phyloP scores from a whole-genome alignment of 2,329 filamentous ascomycete genomes.

The Seiridium unicorne region DNA sequence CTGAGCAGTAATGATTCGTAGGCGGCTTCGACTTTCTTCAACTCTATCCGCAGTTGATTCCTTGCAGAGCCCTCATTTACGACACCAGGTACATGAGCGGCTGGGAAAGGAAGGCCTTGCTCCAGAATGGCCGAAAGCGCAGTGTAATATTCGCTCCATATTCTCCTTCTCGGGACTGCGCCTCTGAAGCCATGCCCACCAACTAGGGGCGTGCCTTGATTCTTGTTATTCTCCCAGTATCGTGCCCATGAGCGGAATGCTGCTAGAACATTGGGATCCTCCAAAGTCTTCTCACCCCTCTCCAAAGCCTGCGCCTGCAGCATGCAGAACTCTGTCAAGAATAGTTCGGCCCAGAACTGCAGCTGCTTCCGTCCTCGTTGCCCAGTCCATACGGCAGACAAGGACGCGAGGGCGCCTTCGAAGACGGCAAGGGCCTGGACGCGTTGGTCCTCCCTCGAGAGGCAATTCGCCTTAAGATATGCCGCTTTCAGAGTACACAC shows the following conservation, averaged over 20 bases:
- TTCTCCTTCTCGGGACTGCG: slow-evolving; percentile 59
- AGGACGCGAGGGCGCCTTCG: slow-evolving; percentile 61
- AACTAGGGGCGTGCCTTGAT: slow-evolving; percentile 37
- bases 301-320: slow-evolving; percentile 60
- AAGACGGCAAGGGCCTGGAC: slow-evolving; percentile 66
- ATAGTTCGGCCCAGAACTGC: slow-evolving; percentile 75
- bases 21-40: slow-evolving; percentile 74
- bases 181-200: slow-evolving; percentile 60
- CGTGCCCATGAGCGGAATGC: slow-evolving; percentile 67
- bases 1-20: slow-evolving; percentile 78
- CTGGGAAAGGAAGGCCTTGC: slow-evolving; percentile 59
- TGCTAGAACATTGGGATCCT: slow-evolving; percentile 52
- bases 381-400: slow-evolving; percentile 52
- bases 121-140: slow-evolving; percentile 76
- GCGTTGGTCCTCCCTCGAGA: slow-evolving; percentile 47
- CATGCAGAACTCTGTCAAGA: slow-evolving; percentile 73
- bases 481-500: slow-evolving; percentile 78
- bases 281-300: slow-evolving; percentile 46
- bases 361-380: slow-evolving; percentile 61
- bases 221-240: slow-evolving; percentile 59
- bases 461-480: slow-evolving; percentile 71
- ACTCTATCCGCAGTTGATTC: slow-evolving; percentile 68
- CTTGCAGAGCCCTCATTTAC: slow-evolving; percentile 53
- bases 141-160: slow-evolving; percentile 86
- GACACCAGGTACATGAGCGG: slow-evolving; percentile 39